phyloP scores from a whole-genome alignment of 495 filamentous ascomycete species.

The Recurvomyces mirabilis region DNA sequence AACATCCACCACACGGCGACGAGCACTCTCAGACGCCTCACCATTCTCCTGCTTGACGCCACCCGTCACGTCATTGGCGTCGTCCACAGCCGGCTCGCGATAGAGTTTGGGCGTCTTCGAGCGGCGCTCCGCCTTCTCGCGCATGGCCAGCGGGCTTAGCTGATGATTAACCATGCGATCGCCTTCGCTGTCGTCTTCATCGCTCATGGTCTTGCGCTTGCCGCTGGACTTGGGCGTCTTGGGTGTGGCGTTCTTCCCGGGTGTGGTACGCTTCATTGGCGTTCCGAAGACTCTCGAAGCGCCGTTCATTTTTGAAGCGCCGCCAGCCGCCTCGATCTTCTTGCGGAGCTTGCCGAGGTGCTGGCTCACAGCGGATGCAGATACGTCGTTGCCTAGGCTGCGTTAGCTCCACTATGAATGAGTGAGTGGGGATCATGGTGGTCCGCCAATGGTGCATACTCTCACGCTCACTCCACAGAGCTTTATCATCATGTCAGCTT shows the following conservation, averaged over 20 bases:
- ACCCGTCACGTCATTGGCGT: not conserved
- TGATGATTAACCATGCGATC: not conserved
- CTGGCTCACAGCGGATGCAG: constrained; percentile 5
- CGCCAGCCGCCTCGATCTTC: not conserved
- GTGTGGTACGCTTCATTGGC: not conserved
- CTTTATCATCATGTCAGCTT: too few species aligned
- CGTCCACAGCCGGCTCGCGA: not conserved
- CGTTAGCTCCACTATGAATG: too few species aligned
- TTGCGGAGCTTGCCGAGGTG: constrained; percentile 8
- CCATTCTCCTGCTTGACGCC: not conserved
- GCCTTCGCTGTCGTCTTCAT: constrained; percentile 11
- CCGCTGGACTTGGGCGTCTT: not conserved
- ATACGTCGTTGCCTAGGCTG: not conserved
- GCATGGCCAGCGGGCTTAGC: not conserved
- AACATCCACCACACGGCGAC: not conserved
- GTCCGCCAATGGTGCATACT: too few species aligned
- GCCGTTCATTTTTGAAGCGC: not conserved
- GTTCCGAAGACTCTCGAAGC: too few species aligned
- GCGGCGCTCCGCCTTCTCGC: not conserved
- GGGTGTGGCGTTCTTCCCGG: not conserved
- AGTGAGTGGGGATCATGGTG: too few species aligned
- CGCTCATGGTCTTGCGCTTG: not conserved
- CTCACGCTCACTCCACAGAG: too few species aligned
- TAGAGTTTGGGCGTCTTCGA: constrained; percentile 5
- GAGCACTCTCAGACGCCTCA: not conserved